Evolutionary conservation across 1,284 basidiomycete species (phyloP).

Genomic region (Malassezia japonica): DNA sequence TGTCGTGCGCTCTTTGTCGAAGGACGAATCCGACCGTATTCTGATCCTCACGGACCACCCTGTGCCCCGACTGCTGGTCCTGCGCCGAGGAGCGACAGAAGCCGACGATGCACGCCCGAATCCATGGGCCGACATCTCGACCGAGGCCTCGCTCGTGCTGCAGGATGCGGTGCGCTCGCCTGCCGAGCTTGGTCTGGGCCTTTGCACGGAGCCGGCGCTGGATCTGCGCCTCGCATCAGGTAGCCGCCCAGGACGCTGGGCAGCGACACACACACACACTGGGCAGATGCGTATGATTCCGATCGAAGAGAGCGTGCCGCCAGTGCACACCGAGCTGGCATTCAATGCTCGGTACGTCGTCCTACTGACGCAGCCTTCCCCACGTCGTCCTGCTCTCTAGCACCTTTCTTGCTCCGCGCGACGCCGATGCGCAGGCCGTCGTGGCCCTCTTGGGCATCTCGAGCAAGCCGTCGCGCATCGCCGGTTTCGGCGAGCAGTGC

Average conservation of each 20-base stretch:
- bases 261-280: neutral
- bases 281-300: slow-evolving; percentile 7
- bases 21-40: neutral
- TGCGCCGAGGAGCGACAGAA: neutral
- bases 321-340: neutral
- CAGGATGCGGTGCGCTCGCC: neutral
- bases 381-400: slow-evolving; percentile 32
- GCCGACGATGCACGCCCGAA: neutral
- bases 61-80: slow-evolving; percentile 3
- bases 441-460: slow-evolving; percentile 40
- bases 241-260: neutral
- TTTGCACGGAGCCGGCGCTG: neutral
- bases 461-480: slow-evolving; percentile 25
- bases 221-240: neutral
- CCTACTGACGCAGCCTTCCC: slow-evolving; percentile 20
- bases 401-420: slow-evolving; percentile 20
- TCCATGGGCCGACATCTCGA: neutral
- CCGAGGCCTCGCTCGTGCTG: neutral
- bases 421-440: slow-evolving; percentile 3
- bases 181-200: slow-evolving; percentile 9
- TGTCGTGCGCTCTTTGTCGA: neutral
- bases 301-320: neutral
- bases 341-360: slow-evolving; percentile 3
- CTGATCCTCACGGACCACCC: slow-evolving; percentile 15
- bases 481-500: slow-evolving; percentile 34